Evolutionary conservation across 2,329 filamentous ascomycete genomes (phyloP), one percentile per base, ranked within the genome.

Genomic region (Botrytis squamosa): DNA sequence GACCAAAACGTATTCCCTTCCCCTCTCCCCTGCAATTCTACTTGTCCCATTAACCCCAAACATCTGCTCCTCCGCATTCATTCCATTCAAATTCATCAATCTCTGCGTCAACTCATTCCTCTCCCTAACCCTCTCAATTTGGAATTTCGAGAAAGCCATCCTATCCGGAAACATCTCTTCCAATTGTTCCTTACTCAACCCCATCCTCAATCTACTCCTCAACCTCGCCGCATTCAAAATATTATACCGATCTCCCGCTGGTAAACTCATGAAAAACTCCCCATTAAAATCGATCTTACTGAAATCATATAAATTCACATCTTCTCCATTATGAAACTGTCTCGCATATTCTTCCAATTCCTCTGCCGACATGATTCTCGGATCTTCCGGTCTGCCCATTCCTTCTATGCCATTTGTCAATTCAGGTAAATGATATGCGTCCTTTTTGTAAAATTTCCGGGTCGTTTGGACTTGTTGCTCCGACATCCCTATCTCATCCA

Each of bases 241-340:
- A 79, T 98, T 98, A 85, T 99, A 99, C 67, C 95, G 90, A 84
- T 99, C 96, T 2, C 92, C 91, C 1, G 94, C 87, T 0, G 97
- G 96, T 73, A 99, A 83, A 81, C 94, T 97, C 81, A 92, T 89
- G 84, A 99, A 99, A 83, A 99, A 99, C 20, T 95, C 90, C 77
- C 95, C 93, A 77, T 98, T 93, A 79, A 98, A 99, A 81, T 99
- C 96, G 78, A 99, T 99, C 83, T 98, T 98, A 80, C 93, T 97
- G 81, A 99, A 99, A 83, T 98, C 95, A 83, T 98, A 98, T 8
- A 95, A 83, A 77, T 91, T 91, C 78, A 98, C 92, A 81, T 98
- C 95, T 82, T 98, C 94, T 72, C 96, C 96, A 75, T 90, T 90
- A 79, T 98, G 90, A 79, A 98, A 98, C 76, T 98, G 95, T 70